A percentile compares a stretch with the other conserved stretches of the same genome.
Evolutionary conservation across 768 basidiomycete genomes (phyloP).

Genomic region (Suillus bovinus): DNA sequence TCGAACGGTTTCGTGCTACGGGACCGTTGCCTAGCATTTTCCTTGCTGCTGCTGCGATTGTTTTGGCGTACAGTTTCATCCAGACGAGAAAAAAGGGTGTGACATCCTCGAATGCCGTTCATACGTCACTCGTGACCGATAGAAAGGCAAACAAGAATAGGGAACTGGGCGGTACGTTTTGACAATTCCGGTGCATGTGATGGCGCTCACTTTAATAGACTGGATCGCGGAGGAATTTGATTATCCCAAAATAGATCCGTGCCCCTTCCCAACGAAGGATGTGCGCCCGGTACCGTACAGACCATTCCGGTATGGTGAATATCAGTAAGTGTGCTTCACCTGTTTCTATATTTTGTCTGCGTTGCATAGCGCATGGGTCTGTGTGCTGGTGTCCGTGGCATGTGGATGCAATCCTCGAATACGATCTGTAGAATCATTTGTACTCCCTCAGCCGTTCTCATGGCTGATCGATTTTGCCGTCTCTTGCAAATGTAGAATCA

Average conservation of each 20-base stretch:
- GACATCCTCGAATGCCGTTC: not conserved
- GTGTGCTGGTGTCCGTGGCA: not conserved
- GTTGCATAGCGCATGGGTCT: not conserved
- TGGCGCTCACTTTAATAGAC: slow-evolving; percentile 32
- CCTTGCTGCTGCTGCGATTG: not conserved
- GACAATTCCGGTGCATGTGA: not conserved
- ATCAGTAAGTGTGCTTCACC: slow-evolving; percentile 51
- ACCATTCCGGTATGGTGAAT: slow-evolving; percentile 62
- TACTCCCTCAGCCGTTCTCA: not conserved
- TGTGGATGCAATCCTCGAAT: not conserved
- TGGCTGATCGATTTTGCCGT: not conserved
- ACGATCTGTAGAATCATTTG: too few relatives aligned
- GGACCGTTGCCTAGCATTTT: not conserved
- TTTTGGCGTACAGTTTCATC: slow-evolving; percentile 12
- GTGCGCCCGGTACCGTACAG: slow-evolving; percentile 62
- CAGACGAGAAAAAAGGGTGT: slow-evolving; percentile 6
- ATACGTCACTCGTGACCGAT: not conserved
- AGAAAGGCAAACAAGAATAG: slow-evolving; percentile 22
- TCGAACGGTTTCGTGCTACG: not conserved
- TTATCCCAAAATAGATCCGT: slow-evolving; percentile 51
- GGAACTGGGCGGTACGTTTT: slow-evolving; percentile 23
- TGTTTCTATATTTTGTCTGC: not conserved
- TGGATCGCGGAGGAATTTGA: slow-evolving; percentile 53
- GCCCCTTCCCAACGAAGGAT: slow-evolving; percentile 37
- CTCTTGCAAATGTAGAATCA: slow-evolving; percentile 45